phyloP scores from a whole-genome alignment of 2,329 filamentous ascomycete genomes.

The Colletotrichum gloeosporioides region DNA sequence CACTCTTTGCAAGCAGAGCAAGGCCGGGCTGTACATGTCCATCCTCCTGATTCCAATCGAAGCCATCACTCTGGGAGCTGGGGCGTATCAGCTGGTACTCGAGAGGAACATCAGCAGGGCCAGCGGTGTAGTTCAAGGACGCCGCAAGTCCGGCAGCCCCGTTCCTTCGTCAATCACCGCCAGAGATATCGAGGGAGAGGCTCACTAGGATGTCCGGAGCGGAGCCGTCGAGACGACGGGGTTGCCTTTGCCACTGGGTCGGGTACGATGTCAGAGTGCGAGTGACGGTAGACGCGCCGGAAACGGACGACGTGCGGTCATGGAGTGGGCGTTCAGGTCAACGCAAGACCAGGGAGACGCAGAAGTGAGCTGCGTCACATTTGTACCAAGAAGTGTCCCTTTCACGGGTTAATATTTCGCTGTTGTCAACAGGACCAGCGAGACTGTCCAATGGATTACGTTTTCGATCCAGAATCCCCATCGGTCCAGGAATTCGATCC shows the following conservation, averaged over 20 bases:
- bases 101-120: conserved; percentile 47
- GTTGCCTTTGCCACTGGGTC: neutral
- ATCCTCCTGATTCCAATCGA: conserved; percentile 64
- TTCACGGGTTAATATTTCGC: neutral
- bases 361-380: neutral
- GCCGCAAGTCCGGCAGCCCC: conserved; percentile 39
- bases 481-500: neutral
- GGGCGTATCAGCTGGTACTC: conserved; percentile 49
- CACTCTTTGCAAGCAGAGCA: conserved; percentile 61
- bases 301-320: neutral
- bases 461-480: neutral
- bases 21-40: conserved; percentile 57
- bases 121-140: conserved; percentile 23
- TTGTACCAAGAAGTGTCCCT: neutral
- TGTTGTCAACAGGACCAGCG: neutral
- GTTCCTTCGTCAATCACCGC: conserved; percentile 15
- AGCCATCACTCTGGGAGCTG: conserved; percentile 50
- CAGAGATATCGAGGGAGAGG: conserved; percentile 4
- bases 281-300: neutral
- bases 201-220: neutral
- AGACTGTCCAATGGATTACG: neutral
- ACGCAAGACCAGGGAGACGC: neutral
- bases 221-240: neutral
- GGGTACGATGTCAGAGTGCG: neutral
- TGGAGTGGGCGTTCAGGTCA: neutral